Conservation (phyloP, 768 basidiomycete species). For the Chiua virens region DNA sequence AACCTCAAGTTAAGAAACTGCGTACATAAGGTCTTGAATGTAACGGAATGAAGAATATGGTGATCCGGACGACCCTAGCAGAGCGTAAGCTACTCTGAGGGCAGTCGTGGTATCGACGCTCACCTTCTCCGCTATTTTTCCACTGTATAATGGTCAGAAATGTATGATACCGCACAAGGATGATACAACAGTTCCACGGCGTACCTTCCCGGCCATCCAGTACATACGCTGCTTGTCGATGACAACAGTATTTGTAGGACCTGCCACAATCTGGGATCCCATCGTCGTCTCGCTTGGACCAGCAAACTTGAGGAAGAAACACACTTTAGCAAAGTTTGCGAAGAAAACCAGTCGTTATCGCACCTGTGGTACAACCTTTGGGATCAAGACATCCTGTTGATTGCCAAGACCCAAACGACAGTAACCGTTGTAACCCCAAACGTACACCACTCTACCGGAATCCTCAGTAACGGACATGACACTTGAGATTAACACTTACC, state of each 20-base stretch:
- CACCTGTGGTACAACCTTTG: conserved; percentile 82
- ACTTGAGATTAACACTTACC: conserved; percentile 41
- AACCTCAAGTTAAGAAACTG: not conserved
- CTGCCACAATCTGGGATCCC: conserved; percentile 67
- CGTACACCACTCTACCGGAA: conserved; percentile 61
- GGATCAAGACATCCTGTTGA: conserved; percentile 77
- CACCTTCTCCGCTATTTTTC: conserved; percentile 94
- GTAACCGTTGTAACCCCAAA: conserved; percentile 91
- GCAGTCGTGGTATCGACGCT: not conserved
- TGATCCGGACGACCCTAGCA: conserved; percentile 80
- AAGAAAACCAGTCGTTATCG: conserved; percentile 2
- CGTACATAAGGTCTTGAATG: conserved; percentile 84
- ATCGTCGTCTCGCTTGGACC: conserved; percentile 64
- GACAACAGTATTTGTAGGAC: conserved; percentile 82
- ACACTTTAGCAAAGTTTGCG: not conserved
- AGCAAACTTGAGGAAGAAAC: conserved; percentile 54
- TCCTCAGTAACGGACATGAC: conserved; percentile 7
- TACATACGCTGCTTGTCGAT: conserved; percentile 85
- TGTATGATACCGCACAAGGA: not conserved
- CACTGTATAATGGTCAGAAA: conserved; percentile 50
- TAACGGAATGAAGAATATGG: conserved; percentile 86
- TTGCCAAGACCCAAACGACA: conserved; percentile 88
- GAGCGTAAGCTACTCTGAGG: conserved; percentile 4
- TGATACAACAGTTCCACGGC: conserved; percentile 3
- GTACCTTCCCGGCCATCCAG: conserved; percentile 81